phyloP scores from a whole-genome alignment of 1,139 yeast species.

The Pichia sp. region DNA sequence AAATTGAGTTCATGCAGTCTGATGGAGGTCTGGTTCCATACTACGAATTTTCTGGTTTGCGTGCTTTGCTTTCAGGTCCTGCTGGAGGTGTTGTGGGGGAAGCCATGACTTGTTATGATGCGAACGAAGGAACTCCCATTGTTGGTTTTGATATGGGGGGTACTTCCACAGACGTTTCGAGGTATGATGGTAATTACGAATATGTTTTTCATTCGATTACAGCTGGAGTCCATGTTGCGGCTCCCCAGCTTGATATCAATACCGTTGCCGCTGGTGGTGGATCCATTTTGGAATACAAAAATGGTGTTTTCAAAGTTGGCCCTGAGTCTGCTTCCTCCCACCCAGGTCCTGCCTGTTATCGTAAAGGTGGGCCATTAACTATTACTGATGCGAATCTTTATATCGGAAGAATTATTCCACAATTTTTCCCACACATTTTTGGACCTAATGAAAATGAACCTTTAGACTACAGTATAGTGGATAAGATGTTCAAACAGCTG shows the following conservation, averaged over 20 bases:
- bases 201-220: conserved; percentile 54
- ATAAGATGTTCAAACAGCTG: conserved; percentile 38
- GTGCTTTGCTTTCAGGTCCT: conserved; percentile 55
- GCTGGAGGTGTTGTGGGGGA: conserved; percentile 63
- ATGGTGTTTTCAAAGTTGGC: conserved; percentile 54
- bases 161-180: conserved; percentile 55
- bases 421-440: conserved; percentile 52
- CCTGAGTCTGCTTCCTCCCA: conserved; percentile 58
- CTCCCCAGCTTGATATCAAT: conserved; percentile 55
- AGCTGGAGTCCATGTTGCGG: conserved; percentile 53
- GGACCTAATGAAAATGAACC: conserved; percentile 53
- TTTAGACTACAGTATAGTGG: conserved; percentile 41
- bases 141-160: conserved; percentile 65
- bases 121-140: conserved; percentile 39
- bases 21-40: conserved; percentile 55
- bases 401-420: conserved; percentile 49
- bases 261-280: conserved; percentile 66
- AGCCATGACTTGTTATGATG: conserved; percentile 47
- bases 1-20: conserved; percentile 49
- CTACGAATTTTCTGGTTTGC: conserved; percentile 47
- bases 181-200: conserved; percentile 45
- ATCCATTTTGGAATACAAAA: conserved; percentile 47
- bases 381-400: conserved; percentile 56
- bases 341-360: conserved; percentile 60
- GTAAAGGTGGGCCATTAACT: conserved; percentile 56